A percentile compares a stretch with the other conserved stretches of the same genome.
These are phyloP conservation scores for Sorghum bicolor DNA, from an alignment of 176 grass and related monocot genomes.

Conservation along the genomic window Sorghum_bicolor_NCBIv3 NC_012872.2:68987001-68987500, in stretches of 20 bases:
- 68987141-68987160: background rate
- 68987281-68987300: conserved; percentile 2
- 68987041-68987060: background rate
- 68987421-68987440: conserved; percentile 20
- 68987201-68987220: background rate
- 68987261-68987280: background rate
- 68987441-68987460: background rate
- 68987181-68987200: background rate
- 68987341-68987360: conserved; percentile 15
- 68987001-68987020: conserved; percentile 23
- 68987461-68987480: background rate
- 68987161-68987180: background rate
- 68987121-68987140: too few species aligned
- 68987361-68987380: conserved; percentile 7
- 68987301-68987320: background rate
- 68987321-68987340: conserved; percentile 11
- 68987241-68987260: background rate
- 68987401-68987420: conserved; percentile 25
- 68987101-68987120: background rate
- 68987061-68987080: background rate
- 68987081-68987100: background rate
- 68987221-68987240: background rate
- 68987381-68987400: conserved; percentile 7
- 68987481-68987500: background rate
- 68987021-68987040: background rate